Evolutionary conservation across 169 alveolate genomes (phyloP), one percentile per base, ranked within the genome.

Genomic region (Plasmodium coatneyi): DNA sequence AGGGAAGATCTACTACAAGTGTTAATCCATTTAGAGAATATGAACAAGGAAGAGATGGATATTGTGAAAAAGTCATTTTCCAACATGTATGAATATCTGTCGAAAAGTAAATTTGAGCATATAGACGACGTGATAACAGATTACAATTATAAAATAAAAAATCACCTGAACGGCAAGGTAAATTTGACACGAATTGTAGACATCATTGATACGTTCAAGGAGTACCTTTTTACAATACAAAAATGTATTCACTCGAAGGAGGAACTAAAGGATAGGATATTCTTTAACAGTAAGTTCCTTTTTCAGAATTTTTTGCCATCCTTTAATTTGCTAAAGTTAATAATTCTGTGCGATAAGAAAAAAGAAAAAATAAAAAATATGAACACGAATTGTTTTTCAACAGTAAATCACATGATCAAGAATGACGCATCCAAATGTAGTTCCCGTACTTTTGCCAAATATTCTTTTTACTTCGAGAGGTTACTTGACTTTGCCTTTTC

Each of bases 271-370:
- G 78, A 80, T 14, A 71, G 19, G 16, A 91, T 91, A 1, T 82
- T 49, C 49, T n/a, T n/a, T 2, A 91, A 49, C 3, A 91, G 95
- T 71, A 81, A 81, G n/a, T 30, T 78, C 39, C 46, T 91, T 19
- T 91, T 80, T 80, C 82, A 91, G 41, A 78, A 91, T 36, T 91
- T 91, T n/a, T 71, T 91, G 22, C 95, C 95, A 41, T 91, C 95
- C 2, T 81, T 91, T 46, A 81, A 91, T 71, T 41, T 91, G 19
- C 16, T 91, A 4, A 81, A 71, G 39, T 80, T 91, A 60, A 81
- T 91, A 36, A 81, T 91, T 22, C 49, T 66, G 14, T 91, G 84
- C 74, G 95, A 82, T 71, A 91, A 91, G 60, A 91, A 91, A 49
- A 91, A 71, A 74, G 92, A 91, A 66, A 82, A 70, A 41, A 91